Evolutionary conservation across 2,329 filamentous ascomycete genomes (phyloP).

Genomic region (Fusarium azukiicola): DNA sequence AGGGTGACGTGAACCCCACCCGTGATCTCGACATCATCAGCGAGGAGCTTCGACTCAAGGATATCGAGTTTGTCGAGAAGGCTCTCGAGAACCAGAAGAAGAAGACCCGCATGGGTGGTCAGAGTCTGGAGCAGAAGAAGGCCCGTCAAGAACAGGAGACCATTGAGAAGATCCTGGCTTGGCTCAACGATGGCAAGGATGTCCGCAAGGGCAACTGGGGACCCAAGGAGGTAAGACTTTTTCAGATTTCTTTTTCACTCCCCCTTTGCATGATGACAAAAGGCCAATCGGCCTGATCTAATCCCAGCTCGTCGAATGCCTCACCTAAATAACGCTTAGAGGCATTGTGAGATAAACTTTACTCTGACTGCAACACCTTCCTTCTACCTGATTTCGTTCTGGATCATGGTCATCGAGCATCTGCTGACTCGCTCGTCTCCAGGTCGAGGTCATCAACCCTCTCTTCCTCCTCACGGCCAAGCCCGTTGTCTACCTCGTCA

Average conservation of each 20-base stretch:
- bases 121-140: constrained; percentile 99
- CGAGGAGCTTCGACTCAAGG: constrained; percentile 97
- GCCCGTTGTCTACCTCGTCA: constrained; percentile 98
- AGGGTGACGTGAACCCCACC: constrained; percentile 97
- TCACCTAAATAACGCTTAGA: constrained; percentile 87
- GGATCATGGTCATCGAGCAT: constrained; percentile 26
- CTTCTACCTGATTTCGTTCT: constrained; percentile 25
- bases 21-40: constrained; percentile 98
- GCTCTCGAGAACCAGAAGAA: constrained; percentile 94
- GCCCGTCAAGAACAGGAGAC: constrained; percentile 96
- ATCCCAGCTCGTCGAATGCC: constrained; percentile 99
- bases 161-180: constrained; percentile 93
- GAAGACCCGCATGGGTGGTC: constrained; percentile 96
- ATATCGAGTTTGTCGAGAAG: constrained; percentile 99
- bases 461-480: constrained; percentile 97
- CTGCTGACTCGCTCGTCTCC: constrained; percentile 49
- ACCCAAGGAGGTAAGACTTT: constrained; percentile 93
- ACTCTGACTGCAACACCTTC: constrained; percentile 77
- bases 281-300: constrained; percentile 95
- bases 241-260: constrained; percentile 42
- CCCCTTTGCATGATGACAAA: constrained; percentile 94
- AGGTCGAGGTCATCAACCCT: constrained; percentile 99
- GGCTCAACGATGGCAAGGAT: constrained; percentile 94
- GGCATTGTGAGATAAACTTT: constrained; percentile 91
- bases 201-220: constrained; percentile 94